Evolutionary conservation across 1,139 yeast genomes (phyloP).

Genomic region (Saccharomycopsis hybrid): DNA sequence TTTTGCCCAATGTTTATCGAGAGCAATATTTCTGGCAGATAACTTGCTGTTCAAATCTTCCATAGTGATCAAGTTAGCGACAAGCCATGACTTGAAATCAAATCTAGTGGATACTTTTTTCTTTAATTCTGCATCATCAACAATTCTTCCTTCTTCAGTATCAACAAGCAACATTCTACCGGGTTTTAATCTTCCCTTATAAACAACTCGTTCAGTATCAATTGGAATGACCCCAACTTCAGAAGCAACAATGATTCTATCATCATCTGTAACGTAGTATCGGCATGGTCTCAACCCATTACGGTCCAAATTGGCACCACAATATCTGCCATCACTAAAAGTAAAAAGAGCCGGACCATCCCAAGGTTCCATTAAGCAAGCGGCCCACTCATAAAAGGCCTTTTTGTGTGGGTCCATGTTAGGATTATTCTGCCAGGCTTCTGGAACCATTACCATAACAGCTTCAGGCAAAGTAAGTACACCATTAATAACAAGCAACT

Average conservation of each 20-base stretch:
- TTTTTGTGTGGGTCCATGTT: constrained; percentile 83
- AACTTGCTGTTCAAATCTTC: constrained; percentile 65
- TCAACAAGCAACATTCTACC: constrained; percentile 96
- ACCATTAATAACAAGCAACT: constrained; percentile 85
- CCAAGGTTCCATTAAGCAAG: constrained; percentile 99
- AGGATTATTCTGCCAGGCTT: constrained; percentile 92
- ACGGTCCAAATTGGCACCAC: constrained; percentile 97
- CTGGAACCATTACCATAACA: constrained; percentile 94
- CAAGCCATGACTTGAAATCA: constrained; percentile 91
- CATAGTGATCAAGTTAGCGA: constrained; percentile 78
- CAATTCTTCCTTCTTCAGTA: constrained; percentile 86
- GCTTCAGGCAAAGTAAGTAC: constrained; percentile 93
- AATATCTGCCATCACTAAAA: constrained; percentile 94
- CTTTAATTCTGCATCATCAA: constrained; percentile 87
- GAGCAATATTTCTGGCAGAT: constrained; percentile 27
- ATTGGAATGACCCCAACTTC: constrained; percentile 96
- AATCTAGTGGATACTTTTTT: constrained; percentile 72
- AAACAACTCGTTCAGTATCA: constrained; percentile 73
- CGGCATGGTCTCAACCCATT: constrained; percentile 98
- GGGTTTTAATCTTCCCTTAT: constrained; percentile 92
- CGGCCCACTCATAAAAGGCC: constrained; percentile 99
- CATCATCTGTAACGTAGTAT: constrained; percentile 90
- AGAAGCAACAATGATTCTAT: constrained; percentile 94
- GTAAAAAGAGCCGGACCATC: constrained; percentile 98
- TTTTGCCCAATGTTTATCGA: constrained; percentile 26